Conservation (phyloP, 805 yeast species). For the Jamesozyma hellenica region DNA sequence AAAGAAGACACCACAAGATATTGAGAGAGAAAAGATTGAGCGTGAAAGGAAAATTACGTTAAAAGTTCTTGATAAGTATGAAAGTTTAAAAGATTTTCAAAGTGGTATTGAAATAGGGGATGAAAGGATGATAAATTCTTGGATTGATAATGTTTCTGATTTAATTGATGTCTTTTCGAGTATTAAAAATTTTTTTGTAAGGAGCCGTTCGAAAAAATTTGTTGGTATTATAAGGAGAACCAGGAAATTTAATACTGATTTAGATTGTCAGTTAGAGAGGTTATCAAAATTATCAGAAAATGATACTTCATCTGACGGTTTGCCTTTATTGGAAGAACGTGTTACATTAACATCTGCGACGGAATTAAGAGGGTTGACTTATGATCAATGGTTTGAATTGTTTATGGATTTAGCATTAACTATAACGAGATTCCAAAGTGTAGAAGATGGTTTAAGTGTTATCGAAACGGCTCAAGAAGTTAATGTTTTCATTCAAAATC, state of each 20-base stretch:
- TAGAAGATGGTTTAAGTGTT: constrained; percentile 56
- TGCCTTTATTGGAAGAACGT: constrained; percentile 33
- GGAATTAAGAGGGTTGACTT: constrained; percentile 64
- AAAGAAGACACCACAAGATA: constrained; percentile 28
- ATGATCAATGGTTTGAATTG: constrained; percentile 76
- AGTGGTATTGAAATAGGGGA: constrained; percentile 42
- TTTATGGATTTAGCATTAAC: constrained; percentile 71
- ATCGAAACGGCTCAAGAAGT: constrained; percentile 68
- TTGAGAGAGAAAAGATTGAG: constrained; percentile 38
- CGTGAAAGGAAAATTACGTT: constrained; percentile 49
- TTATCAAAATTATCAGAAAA: constrained; percentile 57
- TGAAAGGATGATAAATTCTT: constrained; percentile 54
- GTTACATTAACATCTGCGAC: constrained; percentile 39
- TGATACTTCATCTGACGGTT: constrained; percentile 29
- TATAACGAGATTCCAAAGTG: constrained; percentile 48
- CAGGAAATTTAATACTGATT: constrained; percentile 48
- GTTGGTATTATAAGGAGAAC: constrained; percentile 57
- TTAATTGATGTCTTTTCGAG: constrained; percentile 73
- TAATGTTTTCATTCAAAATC: constrained; percentile 65
- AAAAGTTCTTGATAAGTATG: constrained; percentile 47
- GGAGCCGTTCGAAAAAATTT: constrained; percentile 60
- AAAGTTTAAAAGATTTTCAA: constrained; percentile 43
- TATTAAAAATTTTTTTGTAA: constrained; percentile 68
- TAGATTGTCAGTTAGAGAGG: constrained; percentile 66
- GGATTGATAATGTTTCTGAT: constrained; percentile 79